phyloP scores from a whole-genome alignment of 2,329 filamentous ascomycete genomes.

The Metarhizium album region DNA sequence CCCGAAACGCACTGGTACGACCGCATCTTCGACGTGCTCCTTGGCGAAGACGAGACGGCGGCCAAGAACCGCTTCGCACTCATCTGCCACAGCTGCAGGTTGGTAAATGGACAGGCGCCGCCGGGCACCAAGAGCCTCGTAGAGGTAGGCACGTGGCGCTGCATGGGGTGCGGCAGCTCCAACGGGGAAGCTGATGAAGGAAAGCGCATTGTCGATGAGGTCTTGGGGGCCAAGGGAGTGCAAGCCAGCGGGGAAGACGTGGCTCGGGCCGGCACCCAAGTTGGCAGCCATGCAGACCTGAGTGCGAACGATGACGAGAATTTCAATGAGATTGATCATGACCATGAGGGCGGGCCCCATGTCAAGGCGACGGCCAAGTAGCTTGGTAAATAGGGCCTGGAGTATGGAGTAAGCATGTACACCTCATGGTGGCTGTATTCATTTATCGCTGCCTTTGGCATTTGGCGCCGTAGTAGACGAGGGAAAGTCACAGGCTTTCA shows the following conservation, averaged over 20 bases:
- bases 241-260: conserved; percentile 8
- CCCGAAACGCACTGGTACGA: conserved; percentile 76
- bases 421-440: no score
- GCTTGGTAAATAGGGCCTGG: no score
- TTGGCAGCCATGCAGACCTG: no score
- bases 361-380: no score
- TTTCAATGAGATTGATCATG: conserved; percentile 7
- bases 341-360: neutral
- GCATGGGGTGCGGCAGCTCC: conserved; percentile 67
- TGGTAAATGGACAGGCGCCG: conserved; percentile 93
- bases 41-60: conserved; percentile 90
- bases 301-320: conserved; percentile 7
- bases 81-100: conserved; percentile 69
- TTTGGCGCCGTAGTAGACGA: no score
- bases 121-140: conserved; percentile 68
- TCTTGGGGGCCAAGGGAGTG: conserved; percentile 28
- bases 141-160: conserved; percentile 81
- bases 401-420: no score
- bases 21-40: conserved; percentile 76
- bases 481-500: no score
- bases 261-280: neutral
- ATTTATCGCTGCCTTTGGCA: no score
- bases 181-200: conserved; percentile 78
- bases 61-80: conserved; percentile 84
- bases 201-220: conserved; percentile 59